A percentile compares a stretch with the other conserved stretches of the same genome.
phyloP scores from a whole-genome alignment of 2,329 filamentous ascomycete genomes.

The Xylariales sp. region DNA sequence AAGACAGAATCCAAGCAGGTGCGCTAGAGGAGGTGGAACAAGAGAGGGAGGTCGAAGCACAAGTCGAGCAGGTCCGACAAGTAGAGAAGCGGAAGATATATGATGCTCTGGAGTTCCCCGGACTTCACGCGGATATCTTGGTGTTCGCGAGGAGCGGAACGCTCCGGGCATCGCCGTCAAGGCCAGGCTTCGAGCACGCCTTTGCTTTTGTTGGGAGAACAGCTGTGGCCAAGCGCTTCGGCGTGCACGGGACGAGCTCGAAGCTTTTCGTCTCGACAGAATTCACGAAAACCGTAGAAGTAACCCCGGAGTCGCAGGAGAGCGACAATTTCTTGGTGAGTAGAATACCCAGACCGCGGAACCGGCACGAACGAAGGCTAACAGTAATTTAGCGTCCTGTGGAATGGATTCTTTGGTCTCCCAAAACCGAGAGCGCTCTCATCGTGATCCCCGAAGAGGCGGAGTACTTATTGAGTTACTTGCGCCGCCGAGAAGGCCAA shows the following conservation, averaged over 20 bases:
- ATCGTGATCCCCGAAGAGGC: conserved; percentile 73
- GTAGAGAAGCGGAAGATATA: conserved; percentile 60
- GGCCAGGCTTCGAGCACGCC: conserved; percentile 55
- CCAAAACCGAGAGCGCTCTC: conserved; percentile 58
- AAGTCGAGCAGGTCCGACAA: conserved; percentile 68
- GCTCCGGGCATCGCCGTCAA: conserved; percentile 42
- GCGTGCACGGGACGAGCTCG: conserved; percentile 42
- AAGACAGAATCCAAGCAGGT: conserved; percentile 55
- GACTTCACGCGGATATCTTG: conserved; percentile 60
- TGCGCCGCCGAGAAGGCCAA: conserved; percentile 46
- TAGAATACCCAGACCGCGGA: not conserved
- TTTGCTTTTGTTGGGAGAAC: conserved; percentile 57
- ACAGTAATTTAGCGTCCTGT: conserved; percentile 57
- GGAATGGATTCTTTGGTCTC: conserved; percentile 71
- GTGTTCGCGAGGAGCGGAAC: conserved; percentile 59
- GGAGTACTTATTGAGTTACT: conserved; percentile 62
- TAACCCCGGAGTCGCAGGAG: conserved; percentile 28
- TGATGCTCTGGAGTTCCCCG: conserved; percentile 55
- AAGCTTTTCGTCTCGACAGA: conserved; percentile 57
- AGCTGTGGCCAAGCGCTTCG: conserved; percentile 50
- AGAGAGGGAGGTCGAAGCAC: conserved; percentile 69
- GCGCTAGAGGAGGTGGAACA: conserved; percentile 70
- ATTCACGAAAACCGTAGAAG: conserved; percentile 59
- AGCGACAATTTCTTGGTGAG: conserved; percentile 50
- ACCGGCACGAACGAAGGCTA: conserved; percentile 19